Conservation (phyloP, 257 asterid species). For the Fraxinus pennsylvanica region DNA sequence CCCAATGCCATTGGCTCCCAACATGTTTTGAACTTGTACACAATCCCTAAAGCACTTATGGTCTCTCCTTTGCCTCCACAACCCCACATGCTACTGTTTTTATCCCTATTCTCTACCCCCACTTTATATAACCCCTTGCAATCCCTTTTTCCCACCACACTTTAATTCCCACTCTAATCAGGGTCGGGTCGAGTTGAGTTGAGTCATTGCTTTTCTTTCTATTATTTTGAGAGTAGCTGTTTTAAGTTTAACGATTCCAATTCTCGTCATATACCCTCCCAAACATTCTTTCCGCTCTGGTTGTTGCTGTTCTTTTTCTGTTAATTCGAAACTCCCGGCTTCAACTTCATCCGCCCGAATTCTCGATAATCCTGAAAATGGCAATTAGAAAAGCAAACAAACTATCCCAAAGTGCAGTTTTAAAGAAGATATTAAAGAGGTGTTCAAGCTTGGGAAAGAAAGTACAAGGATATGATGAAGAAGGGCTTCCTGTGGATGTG, state of each 20-base stretch:
- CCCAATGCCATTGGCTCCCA: conserved; percentile 47
- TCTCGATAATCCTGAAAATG: conserved; percentile 27
- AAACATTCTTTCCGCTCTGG: no score
- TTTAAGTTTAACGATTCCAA: no score
- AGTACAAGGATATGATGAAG: conserved; percentile 35
- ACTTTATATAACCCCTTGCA: not conserved
- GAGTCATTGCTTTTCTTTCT: no score
- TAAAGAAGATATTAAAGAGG: conserved; percentile 52
- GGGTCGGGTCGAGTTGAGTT: no score
- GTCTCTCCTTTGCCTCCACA: conserved; percentile 58
- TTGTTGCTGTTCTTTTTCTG: no score
- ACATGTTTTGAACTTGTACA: conserved; percentile 32
- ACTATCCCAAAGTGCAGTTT: conserved; percentile 47
- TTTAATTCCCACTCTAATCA: not conserved
- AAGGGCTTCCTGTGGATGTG: conserved; percentile 53
- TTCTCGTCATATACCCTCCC: no score
- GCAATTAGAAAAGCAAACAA: conserved; percentile 44
- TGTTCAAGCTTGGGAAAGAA: conserved; percentile 57
- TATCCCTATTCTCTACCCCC: not conserved
- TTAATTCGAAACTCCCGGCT: no score
- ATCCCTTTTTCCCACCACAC: conserved; percentile 36
- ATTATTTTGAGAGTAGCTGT: no score
- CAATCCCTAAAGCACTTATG: conserved; percentile 47
- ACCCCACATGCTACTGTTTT: conserved; percentile 57
- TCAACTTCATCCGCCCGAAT: no score